Base-by-base conservation (phyloP, 352 stramenopile genomes). In the Pythium graminicola region DNA sequence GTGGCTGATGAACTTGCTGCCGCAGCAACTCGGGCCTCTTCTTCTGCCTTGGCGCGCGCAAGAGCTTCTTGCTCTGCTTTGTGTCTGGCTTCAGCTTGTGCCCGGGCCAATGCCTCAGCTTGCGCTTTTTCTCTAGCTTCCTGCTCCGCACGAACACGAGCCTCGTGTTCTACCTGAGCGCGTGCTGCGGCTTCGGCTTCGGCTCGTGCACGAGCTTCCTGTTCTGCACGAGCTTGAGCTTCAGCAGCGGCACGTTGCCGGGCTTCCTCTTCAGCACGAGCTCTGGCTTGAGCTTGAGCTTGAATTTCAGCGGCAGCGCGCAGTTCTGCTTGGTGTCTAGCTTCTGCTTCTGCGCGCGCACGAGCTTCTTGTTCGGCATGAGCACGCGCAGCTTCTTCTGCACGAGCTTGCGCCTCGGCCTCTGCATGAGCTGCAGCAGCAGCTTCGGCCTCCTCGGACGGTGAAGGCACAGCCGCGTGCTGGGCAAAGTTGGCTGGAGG, bases 401-500 rank as follows among this genome's bases (percentile, higher is more conserved):
- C 57, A 9, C 38, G 38, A n/a, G 54, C 62, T n/a, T 66, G 27
- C 4, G 64, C 66, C 45, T 72, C 51, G 2, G 67, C 70, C 7
- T 70, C 38, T 33, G 64, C 62, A 36, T 62, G 38, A 13, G 69
- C 66, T 7, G 59, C 65, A n/a, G 62, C 33, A 33, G 61, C 69
- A n/a, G 55, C 46, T 4, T 64, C 67, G 24, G 68, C 40, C n/a
- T 53, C 66, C 43, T 63, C 51, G 22, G 50, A 46, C 22, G 41
- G 54, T 22, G 59, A 47, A 23, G 64, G 48, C 9, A 49, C 38
- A 11, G 62, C 60, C 27, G 50, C 14, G 4, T 50, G 17, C 11
- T 26, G 45, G 3, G 35, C 23, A 31, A 27, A 46, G 16, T 19
- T 28, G 47, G 43, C 16, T n/a, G n/a, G n/a, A 44, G n/a, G 59